Evolutionary conservation across 768 basidiomycete species (phyloP).

Genomic region (Hysterangium stoloniferum): DNA sequence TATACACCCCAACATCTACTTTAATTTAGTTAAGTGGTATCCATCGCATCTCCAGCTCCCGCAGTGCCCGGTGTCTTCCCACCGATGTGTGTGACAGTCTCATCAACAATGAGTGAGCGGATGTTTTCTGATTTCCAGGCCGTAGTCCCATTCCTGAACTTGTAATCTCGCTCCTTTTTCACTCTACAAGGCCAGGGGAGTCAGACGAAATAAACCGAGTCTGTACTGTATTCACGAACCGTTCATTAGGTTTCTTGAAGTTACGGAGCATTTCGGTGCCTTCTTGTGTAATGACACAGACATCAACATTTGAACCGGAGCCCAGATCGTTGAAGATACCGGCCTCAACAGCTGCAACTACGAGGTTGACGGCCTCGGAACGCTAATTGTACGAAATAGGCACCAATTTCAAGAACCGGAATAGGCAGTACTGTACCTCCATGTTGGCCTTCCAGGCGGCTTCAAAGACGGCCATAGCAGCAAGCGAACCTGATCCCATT

Average conservation of each 20-base stretch:
- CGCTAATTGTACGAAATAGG: constrained; percentile 37
- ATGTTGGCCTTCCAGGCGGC: constrained; percentile 74
- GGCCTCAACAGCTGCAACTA: constrained; percentile 80
- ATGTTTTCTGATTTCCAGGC: constrained; percentile 81
- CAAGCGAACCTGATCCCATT: constrained; percentile 94
- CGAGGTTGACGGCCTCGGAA: constrained; percentile 72
- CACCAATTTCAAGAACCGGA: background rate
- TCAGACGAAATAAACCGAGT: constrained; percentile 10
- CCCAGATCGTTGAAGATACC: constrained; percentile 99
- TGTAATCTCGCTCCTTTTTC: constrained; percentile 28
- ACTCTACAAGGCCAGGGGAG: constrained; percentile 8
- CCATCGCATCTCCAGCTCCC: constrained; percentile 64
- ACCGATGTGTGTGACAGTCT: constrained; percentile 48
- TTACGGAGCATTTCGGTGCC: constrained; percentile 92
- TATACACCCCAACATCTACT: too few species aligned
- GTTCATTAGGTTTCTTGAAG: constrained; percentile 84
- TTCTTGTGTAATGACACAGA: constrained; percentile 84
- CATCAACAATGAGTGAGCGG: constrained; percentile 60
- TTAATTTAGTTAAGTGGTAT: constrained; percentile 70
- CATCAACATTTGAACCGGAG: constrained; percentile 97
- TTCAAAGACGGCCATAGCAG: constrained; percentile 99
- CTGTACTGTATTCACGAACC: constrained; percentile 23
- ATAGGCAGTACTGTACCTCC: constrained; percentile 42
- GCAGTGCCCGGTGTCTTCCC: constrained; percentile 2
- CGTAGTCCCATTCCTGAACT: constrained; percentile 81